Base-by-base conservation (phyloP, 129 eudicot species). In the Escallonia rubra region DNA sequence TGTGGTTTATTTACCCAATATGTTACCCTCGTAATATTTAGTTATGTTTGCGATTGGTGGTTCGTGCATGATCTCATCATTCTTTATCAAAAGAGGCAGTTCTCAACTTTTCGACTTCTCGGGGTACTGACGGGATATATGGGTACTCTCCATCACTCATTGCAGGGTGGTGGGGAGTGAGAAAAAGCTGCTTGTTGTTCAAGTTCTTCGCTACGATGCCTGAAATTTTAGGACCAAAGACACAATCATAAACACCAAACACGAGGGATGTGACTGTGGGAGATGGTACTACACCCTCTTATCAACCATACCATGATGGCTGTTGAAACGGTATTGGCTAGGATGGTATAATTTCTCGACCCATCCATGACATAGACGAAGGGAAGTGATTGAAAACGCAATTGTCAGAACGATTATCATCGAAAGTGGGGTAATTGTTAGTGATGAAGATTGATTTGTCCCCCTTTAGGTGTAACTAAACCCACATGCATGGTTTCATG, bases 401-500 rank as follows among this genome's bases (percentile, higher is more conserved):
- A 80, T 61, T 80, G 57, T 72, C 77, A 65, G 64, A 44, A 59
- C 59, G 71, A 71, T 74, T 77, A 70, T 64, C 58, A 49, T n/a
- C n/a, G n/a, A 34, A 76, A 74, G 78, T 73, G 69, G 72, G 65
- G 67, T 61, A 62, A 67, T 72, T 71, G 71, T 71, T 75, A 74
- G 67, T 70, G 75, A 71, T 71, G 70, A 63, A 70, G 71, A 64
- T 59, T 67, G 73, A 78, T 82, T 76, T 70, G 42, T 74, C 61
- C 57, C 66, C 62, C 70, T 64, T 80, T 77, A 56, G 82, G 85
- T 81, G 83, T 68, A 87, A 87, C 87, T 80, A 75, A 78, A 79
- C 61, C 79, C 89, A 87, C 95, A 83, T 87, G 87, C 83, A 78
- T 55, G 90, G 80, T 76, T 83, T 69, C 70, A 70, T 59, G 23